These are phyloP conservation scores for Tardiomyces blankii DNA, from an alignment of 1,139 yeast species.

Conservation along the genomic window DNA sequence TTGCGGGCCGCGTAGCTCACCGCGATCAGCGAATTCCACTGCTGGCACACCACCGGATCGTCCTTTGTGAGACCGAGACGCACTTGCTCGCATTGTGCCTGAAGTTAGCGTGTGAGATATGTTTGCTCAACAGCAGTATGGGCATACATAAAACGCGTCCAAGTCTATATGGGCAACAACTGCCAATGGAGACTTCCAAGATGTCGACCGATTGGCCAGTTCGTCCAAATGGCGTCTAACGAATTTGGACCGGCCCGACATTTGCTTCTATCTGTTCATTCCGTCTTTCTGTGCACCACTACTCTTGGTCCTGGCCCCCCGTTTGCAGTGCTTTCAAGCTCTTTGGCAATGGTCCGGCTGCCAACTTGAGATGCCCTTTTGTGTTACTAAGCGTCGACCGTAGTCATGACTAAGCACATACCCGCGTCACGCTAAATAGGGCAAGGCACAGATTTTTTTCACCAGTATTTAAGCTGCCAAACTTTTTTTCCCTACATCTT, in stretches of 20 bases:
- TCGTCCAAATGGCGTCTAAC: not conserved
- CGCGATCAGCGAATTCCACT: constrained; percentile 85
- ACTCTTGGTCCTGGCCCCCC: too few relatives aligned
- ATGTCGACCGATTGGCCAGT: not conserved
- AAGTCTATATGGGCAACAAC: constrained; percentile 79
- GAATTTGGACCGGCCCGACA: not conserved
- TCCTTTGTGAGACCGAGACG: constrained; percentile 51
- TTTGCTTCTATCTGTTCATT: not conserved
- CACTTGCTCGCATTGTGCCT: constrained; percentile 76
- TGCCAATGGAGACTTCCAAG: constrained; percentile 56
- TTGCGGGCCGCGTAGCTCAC: constrained; percentile 71
- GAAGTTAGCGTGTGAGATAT: not conserved
- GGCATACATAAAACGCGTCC: constrained; percentile 63
- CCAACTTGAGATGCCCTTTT: too few relatives aligned
- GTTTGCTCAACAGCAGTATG: constrained; percentile 20
- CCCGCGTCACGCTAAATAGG: too few relatives aligned
- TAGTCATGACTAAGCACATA: too few relatives aligned
- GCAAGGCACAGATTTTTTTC: too few relatives aligned
- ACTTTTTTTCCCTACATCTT: not conserved
- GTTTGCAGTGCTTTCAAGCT: too few relatives aligned
- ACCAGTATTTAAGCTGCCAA: not conserved
- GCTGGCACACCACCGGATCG: constrained; percentile 89
- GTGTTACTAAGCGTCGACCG: too few relatives aligned
- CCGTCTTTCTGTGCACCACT: too few relatives aligned
- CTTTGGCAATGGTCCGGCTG: too few relatives aligned